A percentile compares a stretch with the other conserved stretches of the same genome.
These are phyloP conservation scores for Aspergillus alliaceus DNA, from an alignment of 2,329 filamentous ascomycete species.

Conservation along the genomic window DNA sequence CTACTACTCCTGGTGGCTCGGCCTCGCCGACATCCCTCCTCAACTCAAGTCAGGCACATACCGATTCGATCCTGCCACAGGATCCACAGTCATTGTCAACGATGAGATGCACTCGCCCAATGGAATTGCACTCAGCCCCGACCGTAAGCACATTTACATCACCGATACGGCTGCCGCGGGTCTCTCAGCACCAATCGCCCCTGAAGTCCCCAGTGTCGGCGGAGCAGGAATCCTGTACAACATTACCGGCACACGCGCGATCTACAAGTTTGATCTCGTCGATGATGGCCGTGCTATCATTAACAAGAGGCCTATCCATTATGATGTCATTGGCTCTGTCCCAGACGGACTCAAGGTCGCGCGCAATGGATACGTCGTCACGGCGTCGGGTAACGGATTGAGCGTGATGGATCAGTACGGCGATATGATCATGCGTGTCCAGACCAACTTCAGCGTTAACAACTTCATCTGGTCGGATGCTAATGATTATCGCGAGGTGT, in stretches of 20 bases:
- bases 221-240: neutral
- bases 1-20: neutral
- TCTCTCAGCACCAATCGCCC: neutral
- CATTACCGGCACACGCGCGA: neutral
- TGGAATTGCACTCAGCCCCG: conserved; percentile 1
- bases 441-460: conserved; percentile 6
- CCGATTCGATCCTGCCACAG: conserved; percentile 3
- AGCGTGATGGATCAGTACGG: conserved; percentile 6
- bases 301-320: conserved; percentile 2
- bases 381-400: conserved; percentile 1
- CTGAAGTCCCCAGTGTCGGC: neutral
- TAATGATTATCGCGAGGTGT: conserved; percentile 1
- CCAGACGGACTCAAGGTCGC: conserved; percentile 7
- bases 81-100: neutral
- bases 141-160: conserved; percentile 2
- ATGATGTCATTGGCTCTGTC: neutral
- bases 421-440: conserved; percentile 2
- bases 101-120: conserved; percentile 4
- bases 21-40: neutral
- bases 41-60: conserved; percentile 2
- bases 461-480: conserved; percentile 1
- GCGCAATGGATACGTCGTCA: conserved; percentile 1
- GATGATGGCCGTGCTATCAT: neutral
- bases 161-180: neutral
- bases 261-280: conserved; percentile 5